Evolutionary conservation across 164 flowering plant species (phyloP).

Genomic region (Vitis cinerea): DNA sequence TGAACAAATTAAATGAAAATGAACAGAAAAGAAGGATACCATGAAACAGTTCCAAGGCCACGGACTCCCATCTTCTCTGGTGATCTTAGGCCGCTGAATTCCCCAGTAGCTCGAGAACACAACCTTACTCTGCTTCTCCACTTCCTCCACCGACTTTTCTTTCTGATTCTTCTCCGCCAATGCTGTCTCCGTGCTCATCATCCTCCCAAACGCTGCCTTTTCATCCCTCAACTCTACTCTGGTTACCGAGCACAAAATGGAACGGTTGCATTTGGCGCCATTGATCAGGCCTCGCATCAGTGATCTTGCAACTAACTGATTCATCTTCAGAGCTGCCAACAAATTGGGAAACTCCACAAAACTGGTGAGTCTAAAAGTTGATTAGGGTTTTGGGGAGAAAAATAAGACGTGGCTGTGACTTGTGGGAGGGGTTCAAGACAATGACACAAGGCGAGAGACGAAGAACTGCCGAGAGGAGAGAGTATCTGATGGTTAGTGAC

Average conservation of each 20-base stretch:
- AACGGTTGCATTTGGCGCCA: not conserved
- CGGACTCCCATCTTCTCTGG: constrained; percentile 73
- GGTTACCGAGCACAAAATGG: not conserved
- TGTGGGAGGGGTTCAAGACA: too few species aligned
- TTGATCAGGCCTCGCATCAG: constrained; percentile 9
- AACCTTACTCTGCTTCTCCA: constrained; percentile 13
- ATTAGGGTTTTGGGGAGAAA: too few species aligned
- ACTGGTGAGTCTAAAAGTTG: too few species aligned
- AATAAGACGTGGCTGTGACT: too few species aligned
- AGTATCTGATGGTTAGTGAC: too few species aligned
- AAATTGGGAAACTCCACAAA: too few species aligned
- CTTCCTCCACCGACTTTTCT: constrained; percentile 18
- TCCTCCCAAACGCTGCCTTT: constrained; percentile 12
- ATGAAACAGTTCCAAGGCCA: constrained; percentile 98
- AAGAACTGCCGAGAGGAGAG: too few species aligned
- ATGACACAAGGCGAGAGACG: too few species aligned
- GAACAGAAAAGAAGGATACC: constrained; percentile 31
- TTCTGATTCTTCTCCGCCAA: constrained; percentile 20
- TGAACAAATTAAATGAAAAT: not conserved
- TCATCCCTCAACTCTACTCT: not conserved
- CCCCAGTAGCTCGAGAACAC: constrained; percentile 81
- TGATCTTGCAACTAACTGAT: constrained; percentile 16
- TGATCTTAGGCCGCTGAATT: constrained; percentile 44
- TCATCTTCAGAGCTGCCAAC: constrained; percentile 10
- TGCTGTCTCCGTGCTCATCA: constrained; percentile 25